Evolutionary conservation across 352 stramenopile genomes (phyloP).

Genomic region (Phytophthora podocarpi): DNA sequence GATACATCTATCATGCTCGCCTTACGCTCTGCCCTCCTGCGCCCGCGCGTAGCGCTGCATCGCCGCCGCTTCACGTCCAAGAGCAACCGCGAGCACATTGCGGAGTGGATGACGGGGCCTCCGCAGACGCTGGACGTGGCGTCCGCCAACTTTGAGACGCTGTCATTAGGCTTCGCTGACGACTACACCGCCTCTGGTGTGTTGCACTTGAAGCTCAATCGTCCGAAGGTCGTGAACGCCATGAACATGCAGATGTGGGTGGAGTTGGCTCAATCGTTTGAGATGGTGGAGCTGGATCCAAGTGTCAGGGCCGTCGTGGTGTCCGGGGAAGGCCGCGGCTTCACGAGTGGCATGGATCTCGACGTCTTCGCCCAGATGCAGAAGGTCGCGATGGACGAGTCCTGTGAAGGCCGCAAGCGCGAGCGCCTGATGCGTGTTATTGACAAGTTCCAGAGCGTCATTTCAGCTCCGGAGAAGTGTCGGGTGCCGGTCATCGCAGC

Average conservation of each 20-base stretch:
- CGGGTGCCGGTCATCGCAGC: constrained; percentile 86
- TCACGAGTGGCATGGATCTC: constrained; percentile 91
- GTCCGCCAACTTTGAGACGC: constrained; percentile 57
- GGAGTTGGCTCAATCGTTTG: constrained; percentile 74
- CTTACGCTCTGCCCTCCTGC: constrained; percentile 12
- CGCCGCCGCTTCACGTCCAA: constrained; percentile 23
- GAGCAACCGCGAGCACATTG: constrained; percentile 56
- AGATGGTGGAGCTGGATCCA: constrained; percentile 64
- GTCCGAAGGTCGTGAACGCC: constrained; percentile 84
- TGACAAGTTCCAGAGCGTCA: constrained; percentile 79
- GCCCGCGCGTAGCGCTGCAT: constrained; percentile 5
- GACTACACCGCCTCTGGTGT: constrained; percentile 53
- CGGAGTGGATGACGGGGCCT: constrained; percentile 59
- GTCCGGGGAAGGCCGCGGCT: constrained; percentile 76
- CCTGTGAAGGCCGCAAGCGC: constrained; percentile 82
- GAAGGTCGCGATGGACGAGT: constrained; percentile 55
- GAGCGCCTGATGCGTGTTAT: constrained; percentile 84
- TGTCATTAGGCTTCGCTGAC: constrained; percentile 42
- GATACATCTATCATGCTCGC: constrained; percentile 20
- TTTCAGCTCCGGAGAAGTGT: constrained; percentile 85
- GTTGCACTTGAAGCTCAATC: constrained; percentile 80
- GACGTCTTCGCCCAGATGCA: constrained; percentile 85
- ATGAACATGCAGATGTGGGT: constrained; percentile 93
- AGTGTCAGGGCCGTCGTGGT: constrained; percentile 80
- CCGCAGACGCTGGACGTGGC: constrained; percentile 43